Conservation (phyloP, 2,329 filamentous ascomycete genomes). For the Pseudogymnoascus sp. region DNA sequence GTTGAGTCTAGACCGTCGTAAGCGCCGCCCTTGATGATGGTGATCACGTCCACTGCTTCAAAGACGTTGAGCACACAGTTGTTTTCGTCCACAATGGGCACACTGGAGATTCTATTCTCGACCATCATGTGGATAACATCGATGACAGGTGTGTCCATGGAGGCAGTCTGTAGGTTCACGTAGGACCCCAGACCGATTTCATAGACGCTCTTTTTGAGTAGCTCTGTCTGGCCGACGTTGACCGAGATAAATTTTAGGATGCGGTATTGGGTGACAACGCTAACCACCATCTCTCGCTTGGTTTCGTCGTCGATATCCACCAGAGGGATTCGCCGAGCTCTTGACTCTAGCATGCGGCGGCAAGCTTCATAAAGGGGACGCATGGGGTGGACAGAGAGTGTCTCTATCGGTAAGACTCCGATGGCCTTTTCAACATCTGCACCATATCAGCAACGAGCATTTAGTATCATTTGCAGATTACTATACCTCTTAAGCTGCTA, state of each 20-base stretch:
- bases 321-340: conserved; percentile 86
- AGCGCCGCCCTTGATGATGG: conserved; percentile 84
- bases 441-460: conserved; percentile 13
- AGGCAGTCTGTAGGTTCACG: conserved; percentile 68
- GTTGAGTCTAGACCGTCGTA: conserved; percentile 85
- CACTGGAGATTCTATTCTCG: conserved; percentile 84
- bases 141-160: conserved; percentile 85
- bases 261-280: conserved; percentile 94
- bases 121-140: conserved; percentile 94
- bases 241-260: conserved; percentile 98
- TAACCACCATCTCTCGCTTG: conserved; percentile 83
- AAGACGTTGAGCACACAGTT: conserved; percentile 85
- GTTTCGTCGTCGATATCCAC: conserved; percentile 95
- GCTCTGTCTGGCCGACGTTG: conserved; percentile 77
- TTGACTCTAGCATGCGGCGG: conserved; percentile 85
- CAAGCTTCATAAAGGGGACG: conserved; percentile 91
- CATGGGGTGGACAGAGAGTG: conserved; percentile 88
- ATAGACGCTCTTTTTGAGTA: conserved; percentile 77
- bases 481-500: conserved; percentile 77
- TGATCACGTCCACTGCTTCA: conserved; percentile 94
- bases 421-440: conserved; percentile 92
- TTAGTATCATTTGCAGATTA: conserved; percentile 13
- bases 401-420: conserved; percentile 84
- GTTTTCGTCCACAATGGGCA: conserved; percentile 81
- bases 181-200: conserved; percentile 86